These are phyloP conservation scores for Miscanthus sacchariflorus DNA, from an alignment of 202 grass and related monocot species.

Conservation along the genomic window DNA sequence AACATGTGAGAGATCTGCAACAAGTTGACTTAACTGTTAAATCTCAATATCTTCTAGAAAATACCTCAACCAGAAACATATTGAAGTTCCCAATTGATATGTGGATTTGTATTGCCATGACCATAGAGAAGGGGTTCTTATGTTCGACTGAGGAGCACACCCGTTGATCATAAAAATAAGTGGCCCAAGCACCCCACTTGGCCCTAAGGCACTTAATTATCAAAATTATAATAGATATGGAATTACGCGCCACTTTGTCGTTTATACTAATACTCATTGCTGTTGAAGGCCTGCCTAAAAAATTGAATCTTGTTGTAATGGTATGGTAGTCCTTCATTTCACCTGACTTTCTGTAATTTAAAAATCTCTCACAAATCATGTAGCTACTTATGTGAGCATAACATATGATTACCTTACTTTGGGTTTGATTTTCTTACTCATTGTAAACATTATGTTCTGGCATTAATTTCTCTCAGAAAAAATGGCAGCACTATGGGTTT, in stretches of 20 bases:
- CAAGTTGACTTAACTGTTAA: constrained; percentile 27
- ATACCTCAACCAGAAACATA: neutral
- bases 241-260: neutral
- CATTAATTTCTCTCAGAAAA: neutral
- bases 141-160: neutral
- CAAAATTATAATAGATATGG: neutral
- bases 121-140: neutral
- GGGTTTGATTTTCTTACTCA: neutral
- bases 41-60: constrained; percentile 5
- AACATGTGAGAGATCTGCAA: constrained; percentile 5
- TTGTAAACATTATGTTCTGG: neutral
- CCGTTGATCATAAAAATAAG: neutral
- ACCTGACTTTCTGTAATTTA: constrained; percentile 21
- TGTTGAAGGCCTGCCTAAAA: neutral
- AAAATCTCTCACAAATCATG: neutral
- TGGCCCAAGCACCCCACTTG: neutral
- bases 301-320: neutral
- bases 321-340: constrained; percentile 7
- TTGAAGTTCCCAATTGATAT: neutral
- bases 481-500: neutral
- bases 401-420: neutral
- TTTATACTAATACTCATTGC: constrained; percentile 2
- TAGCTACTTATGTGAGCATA: constrained; percentile 3
- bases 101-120: neutral
- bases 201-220: neutral